Conservation (phyloP, 495 filamentous ascomycete species). For the Talaromyces nanjingensis region DNA sequence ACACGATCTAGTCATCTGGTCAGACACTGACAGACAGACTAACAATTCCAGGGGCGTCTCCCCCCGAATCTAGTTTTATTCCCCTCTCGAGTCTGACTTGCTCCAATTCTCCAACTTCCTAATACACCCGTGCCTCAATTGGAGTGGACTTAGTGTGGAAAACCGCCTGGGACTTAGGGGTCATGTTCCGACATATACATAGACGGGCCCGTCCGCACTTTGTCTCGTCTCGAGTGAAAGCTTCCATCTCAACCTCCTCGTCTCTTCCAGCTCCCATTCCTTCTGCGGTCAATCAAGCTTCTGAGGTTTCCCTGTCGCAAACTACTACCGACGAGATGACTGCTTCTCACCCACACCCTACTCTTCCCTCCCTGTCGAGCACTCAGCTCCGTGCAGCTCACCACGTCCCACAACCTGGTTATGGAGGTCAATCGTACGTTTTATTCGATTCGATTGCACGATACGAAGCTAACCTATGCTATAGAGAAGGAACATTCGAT, state of each 20-base stretch:
- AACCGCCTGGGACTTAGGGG: background rate
- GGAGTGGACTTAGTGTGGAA: background rate
- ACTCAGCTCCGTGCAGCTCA: slow-evolving; percentile 8
- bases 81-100: background rate
- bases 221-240: background rate
- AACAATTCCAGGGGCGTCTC: background rate
- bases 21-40: background rate
- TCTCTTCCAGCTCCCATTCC: slow-evolving; percentile 4
- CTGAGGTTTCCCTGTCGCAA: slow-evolving; percentile 1
- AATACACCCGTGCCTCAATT: slow-evolving; percentile 2
- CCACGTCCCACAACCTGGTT: slow-evolving; percentile 1
- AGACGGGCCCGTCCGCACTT: background rate
- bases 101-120: background rate
- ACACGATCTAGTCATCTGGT: background rate
- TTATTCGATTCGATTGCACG: too few species aligned
- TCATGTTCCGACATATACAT: slow-evolving; percentile 10
- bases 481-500: slow-evolving; percentile 46
- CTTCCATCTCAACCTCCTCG: slow-evolving; percentile 2
- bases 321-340: slow-evolving; percentile 3
- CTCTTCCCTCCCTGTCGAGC: slow-evolving; percentile 1
- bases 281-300: slow-evolving; percentile 7
- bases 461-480: too few species aligned
- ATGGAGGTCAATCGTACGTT: slow-evolving; percentile 9
- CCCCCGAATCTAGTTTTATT: background rate
- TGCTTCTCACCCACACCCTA: background rate